Base-by-base conservation (phyloP, 2,329 filamentous ascomycete species). In the Pseudomassariella vexata region DNA sequence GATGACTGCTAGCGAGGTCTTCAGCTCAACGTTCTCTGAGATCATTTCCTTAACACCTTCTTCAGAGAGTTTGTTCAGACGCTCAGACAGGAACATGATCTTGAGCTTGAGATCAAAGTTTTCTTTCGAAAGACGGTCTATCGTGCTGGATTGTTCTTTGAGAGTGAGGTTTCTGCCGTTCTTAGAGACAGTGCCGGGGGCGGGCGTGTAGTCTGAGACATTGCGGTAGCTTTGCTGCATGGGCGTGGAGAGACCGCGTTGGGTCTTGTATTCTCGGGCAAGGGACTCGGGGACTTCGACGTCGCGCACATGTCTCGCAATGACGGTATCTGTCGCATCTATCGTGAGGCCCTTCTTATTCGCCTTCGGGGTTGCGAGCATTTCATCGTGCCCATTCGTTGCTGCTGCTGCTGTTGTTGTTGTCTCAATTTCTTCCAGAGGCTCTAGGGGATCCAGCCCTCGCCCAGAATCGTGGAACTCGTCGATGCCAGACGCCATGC, bases 21-120 rank as follows among this genome's bases (percentile, higher is more conserved):
- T 92, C 29, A 96, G 73, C 54, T 95, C 88, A 5, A 96, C 90
- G 49, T 95, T 98, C 59, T 95, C 90, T 26, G 87, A 88, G 48
- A 96, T 94, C 82, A 95, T 94, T 56, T 95, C 90, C 62, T 94
- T 94, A 55, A 98, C 82, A 42, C 89, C 88, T 61, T 96, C 90
- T 55, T 96, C 90, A 2, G 89, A 95, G 24, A 94, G 75, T 53
- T 90, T 92, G 58, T 94, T 88, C 14, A 98, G 66, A 2, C 90
- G 84, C 56, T 96, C 86, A 49, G 90, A 94, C 29, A 98, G 73
- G 52, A 95, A 98, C 70, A 95, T 94, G 43, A 96, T 92, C 56
- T 95, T 94, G 60, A 96, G 79, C 60, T 96, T 95, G 34, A 96
- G 65, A 55, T 95, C 90, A 54, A 96, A 98, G 44, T 98, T 98